Base-by-base conservation (phyloP, 148 eudicot genomes). In the Rheum nobile region DNA sequence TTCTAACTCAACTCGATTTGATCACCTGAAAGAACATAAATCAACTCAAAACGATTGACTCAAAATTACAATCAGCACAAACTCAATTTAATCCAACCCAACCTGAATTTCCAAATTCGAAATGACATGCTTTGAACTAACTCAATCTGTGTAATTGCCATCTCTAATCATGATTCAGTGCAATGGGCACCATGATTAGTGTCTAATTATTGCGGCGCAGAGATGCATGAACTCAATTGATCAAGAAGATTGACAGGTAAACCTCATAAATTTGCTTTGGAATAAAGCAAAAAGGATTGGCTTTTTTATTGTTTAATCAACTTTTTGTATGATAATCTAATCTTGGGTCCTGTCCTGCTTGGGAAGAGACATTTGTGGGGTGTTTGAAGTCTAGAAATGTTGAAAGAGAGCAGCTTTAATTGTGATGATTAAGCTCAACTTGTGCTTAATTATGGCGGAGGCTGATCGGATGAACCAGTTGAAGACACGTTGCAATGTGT, bases 221-320 rank as follows among this genome's bases (percentile, higher is more conserved):
- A 29, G 67, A 61, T 61, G 67, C 67, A 61, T 61, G 37, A 12
- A 61, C 67, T 61, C 67, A 61, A 9, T 61, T 61, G 67, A 61
- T 61, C 67, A 61, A 29, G 12, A 26, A 61, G 35, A 26, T 59
- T 59, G 17, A 16, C 52, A 47, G 52, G 10, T 47, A 47, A 47
- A 16, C 54, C 54, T 47, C 54, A 2, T 47, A 47, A 19, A 47
- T 47, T 47, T 29, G 67, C 35, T 59, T 59, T 59, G 17, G 35
- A 11, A 28, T 12, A 59, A 59, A 59, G 67, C 29, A 54, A 24
- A 54, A 19, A 13, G 29, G 10, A 54, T 22, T 54, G 31, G 63
- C 37, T 61, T 61, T 61, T 31, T 61, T 1, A 61, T 29, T 61
- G 1, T 61, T 61, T 31, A 41, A 61, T 61, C 37, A 61, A 29